Conservation (phyloP, 108 stramenopile species). For the Parmales sp. region DNA sequence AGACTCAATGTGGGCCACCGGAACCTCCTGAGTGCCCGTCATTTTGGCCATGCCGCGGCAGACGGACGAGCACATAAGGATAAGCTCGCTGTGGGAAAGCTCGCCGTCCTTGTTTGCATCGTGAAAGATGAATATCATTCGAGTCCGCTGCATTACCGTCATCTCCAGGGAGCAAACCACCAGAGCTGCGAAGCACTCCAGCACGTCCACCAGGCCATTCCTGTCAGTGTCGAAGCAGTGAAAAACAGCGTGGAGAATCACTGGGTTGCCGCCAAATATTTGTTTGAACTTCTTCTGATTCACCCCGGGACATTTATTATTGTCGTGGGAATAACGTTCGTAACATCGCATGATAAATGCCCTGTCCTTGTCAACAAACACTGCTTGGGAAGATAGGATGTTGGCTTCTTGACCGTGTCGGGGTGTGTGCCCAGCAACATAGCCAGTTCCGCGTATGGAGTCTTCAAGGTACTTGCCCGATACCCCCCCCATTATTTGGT, state of each 20-base stretch:
- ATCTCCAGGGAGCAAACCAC: not conserved
- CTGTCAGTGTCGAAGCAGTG: not conserved
- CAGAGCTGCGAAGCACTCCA: not conserved
- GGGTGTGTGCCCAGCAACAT: no score
- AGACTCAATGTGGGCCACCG: not conserved
- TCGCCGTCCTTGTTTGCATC: not conserved
- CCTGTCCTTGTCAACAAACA: no score
- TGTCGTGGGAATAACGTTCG: no score
- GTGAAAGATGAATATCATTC: not conserved
- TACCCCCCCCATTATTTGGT: no score
- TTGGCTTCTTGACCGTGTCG: no score
- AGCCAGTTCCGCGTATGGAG: no score
- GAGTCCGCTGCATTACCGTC: not conserved
- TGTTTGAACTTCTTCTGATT: not conserved
- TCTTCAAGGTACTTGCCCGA: no score
- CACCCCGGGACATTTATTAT: not conserved
- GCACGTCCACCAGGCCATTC: not conserved
- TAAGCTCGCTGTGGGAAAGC: not conserved
- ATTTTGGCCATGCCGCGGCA: not conserved
- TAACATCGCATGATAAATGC: no score
- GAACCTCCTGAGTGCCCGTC: not conserved
- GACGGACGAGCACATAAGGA: not conserved
- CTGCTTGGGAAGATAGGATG: no score
- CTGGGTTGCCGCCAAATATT: not conserved
- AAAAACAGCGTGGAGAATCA: not conserved